These are phyloP conservation scores for Vachellia pachyceras DNA, from an alignment of 306 rosid species.

Conservation along the genomic window DNA sequence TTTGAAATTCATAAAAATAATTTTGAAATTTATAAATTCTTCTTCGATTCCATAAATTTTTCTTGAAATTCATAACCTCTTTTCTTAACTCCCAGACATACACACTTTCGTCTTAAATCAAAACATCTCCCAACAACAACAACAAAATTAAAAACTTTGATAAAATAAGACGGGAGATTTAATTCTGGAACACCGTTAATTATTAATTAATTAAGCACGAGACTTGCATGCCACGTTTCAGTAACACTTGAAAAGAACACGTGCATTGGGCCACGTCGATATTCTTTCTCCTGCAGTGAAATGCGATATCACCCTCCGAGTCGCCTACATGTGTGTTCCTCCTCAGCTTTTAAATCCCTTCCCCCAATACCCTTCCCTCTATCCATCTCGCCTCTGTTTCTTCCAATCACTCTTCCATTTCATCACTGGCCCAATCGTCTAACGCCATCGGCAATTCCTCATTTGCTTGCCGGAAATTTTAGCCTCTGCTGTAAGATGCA, in stretches of 20 bases:
- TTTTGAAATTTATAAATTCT: too few species aligned
- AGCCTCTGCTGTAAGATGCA: slow-evolving; percentile 33
- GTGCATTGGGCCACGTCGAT: slow-evolving; percentile 36
- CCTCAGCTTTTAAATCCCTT: background rate
- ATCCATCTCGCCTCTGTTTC: slow-evolving; percentile 21
- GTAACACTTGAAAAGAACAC: slow-evolving; percentile 20
- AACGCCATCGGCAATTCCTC: slow-evolving; percentile 36
- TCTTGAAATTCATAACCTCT: too few species aligned
- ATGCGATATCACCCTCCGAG: slow-evolving; percentile 1
- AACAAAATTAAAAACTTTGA: too few species aligned
- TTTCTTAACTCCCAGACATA: too few species aligned
- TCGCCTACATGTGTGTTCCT: slow-evolving; percentile 40
- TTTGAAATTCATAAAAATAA: too few species aligned
- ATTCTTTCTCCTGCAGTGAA: slow-evolving; percentile 27
- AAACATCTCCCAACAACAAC: too few species aligned
- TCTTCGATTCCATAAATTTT: too few species aligned
- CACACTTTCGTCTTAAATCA: too few species aligned
- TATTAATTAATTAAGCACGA: background rate
- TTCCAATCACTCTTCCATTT: slow-evolving; percentile 37
- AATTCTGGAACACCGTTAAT: too few species aligned
- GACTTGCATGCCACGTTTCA: slow-evolving; percentile 38
- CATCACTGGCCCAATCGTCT: slow-evolving; percentile 28
- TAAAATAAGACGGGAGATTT: too few species aligned
- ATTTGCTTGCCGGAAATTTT: slow-evolving; percentile 8
- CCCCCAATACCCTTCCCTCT: too few species aligned